Conservation (phyloP, 306 rosid species). For the Vigna nakashimae region DNA sequence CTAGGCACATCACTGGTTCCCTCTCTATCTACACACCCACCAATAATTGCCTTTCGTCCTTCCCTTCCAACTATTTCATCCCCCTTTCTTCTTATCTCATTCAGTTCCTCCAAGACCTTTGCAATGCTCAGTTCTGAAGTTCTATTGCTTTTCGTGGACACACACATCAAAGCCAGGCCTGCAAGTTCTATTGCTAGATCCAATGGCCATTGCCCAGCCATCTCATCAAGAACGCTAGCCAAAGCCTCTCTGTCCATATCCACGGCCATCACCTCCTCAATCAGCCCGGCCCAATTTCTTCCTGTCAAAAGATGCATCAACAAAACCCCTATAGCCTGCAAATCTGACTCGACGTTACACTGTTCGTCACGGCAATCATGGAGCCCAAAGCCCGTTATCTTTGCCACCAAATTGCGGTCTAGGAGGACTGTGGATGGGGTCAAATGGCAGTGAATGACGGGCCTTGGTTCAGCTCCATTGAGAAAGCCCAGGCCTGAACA, state of each 20-base stretch:
- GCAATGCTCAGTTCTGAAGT: conserved; percentile 42
- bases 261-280: conserved; percentile 50
- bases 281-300: conserved; percentile 61
- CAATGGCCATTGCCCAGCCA: conserved; percentile 76
- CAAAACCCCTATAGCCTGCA: conserved; percentile 61
- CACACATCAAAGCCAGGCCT: conserved; percentile 58
- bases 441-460: conserved; percentile 59
- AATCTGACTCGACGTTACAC: conserved; percentile 46
- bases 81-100: conserved; percentile 60
- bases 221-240: conserved; percentile 53
- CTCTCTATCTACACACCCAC: conserved; percentile 41
- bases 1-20: conserved; percentile 58
- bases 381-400: conserved; percentile 63
- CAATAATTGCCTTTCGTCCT: conserved; percentile 22
- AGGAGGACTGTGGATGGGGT: conserved; percentile 63
- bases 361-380: conserved; percentile 16
- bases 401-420: conserved; percentile 68
- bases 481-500: conserved; percentile 67
- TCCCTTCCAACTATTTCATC: conserved; percentile 50
- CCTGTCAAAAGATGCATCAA: conserved; percentile 59
- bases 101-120: conserved; percentile 60
- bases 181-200: conserved; percentile 58
- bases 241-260: conserved; percentile 43
- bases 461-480: conserved; percentile 51
- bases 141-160: conserved; percentile 36